phyloP scores from a whole-genome alignment of 768 basidiomycete species.

The Suillus variegatus region DNA sequence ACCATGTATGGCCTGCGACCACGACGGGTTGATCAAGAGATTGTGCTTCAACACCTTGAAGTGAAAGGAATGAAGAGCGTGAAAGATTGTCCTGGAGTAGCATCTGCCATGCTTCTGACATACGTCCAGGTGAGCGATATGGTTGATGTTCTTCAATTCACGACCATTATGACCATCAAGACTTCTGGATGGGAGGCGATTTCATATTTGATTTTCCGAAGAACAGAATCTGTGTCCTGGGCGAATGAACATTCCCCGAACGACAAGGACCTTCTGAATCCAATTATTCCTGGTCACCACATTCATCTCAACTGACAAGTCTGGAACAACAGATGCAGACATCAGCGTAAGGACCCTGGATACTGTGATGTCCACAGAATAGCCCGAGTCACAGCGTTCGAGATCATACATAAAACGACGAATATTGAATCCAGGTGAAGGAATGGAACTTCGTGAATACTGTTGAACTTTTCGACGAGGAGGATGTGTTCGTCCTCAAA shows the following conservation, averaged over 20 bases:
- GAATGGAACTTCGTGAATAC: neutral
- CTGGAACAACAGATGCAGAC: neutral
- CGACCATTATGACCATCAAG: neutral
- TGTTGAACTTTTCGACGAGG: neutral
- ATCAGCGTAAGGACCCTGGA: neutral
- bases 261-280: neutral
- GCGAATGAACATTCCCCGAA: neutral
- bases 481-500: neutral
- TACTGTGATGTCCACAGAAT: too few relatives aligned
- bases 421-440: neutral
- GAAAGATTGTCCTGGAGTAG: neutral
- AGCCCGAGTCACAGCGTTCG: neutral
- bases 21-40: neutral
- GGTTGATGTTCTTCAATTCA: neutral
- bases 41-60: neutral
- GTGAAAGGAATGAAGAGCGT: neutral
- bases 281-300: neutral
- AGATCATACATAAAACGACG: neutral
- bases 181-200: neutral
- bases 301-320: neutral
- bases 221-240: neutral
- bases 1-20: conserved; percentile 4
- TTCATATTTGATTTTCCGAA: neutral
- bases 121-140: neutral
- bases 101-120: neutral